phyloP scores from a whole-genome alignment of 805 yeast species.

The Kregervanrija delftensis region DNA sequence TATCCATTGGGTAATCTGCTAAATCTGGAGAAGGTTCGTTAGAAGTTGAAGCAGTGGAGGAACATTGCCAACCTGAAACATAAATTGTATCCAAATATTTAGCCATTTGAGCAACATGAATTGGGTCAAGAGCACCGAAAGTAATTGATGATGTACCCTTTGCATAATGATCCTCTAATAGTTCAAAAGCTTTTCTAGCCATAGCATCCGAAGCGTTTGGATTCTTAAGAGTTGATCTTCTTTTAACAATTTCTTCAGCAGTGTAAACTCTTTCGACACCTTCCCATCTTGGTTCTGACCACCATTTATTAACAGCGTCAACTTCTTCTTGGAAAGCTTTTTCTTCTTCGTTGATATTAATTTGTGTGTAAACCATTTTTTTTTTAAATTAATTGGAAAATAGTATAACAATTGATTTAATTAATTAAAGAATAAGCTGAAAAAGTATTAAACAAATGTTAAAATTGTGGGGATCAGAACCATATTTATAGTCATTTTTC shows the following conservation, averaged over 20 bases:
- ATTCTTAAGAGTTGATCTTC: slow-evolving; percentile 74
- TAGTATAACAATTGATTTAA: not conserved
- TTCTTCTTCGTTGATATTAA: slow-evolving; percentile 59
- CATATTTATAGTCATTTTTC: too few relatives aligned
- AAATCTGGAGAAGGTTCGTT: slow-evolving; percentile 98
- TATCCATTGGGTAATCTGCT: slow-evolving; percentile 98
- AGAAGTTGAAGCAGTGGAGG: slow-evolving; percentile 94
- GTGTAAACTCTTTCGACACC: slow-evolving; percentile 82
- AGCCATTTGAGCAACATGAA: slow-evolving; percentile 95
- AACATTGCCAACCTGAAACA: slow-evolving; percentile 98
- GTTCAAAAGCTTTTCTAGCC: slow-evolving; percentile 73
- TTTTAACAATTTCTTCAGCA: slow-evolving; percentile 81
- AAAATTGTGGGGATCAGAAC: too few relatives aligned
- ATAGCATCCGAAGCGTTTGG: slow-evolving; percentile 71
- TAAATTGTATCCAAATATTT: slow-evolving; percentile 87
- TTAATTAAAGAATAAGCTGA: too few relatives aligned
- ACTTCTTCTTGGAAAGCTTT: slow-evolving; percentile 59
- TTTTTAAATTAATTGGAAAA: not conserved
- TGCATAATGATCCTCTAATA: slow-evolving; percentile 65
- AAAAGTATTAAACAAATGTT: too few relatives aligned
- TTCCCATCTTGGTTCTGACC: slow-evolving; percentile 89
- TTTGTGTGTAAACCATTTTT: slow-evolving; percentile 46
- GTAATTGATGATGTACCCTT: slow-evolving; percentile 77
- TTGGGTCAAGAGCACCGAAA: slow-evolving; percentile 94
- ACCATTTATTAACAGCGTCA: slow-evolving; percentile 75